A percentile compares a stretch with the other conserved stretches of the same genome.
Evolutionary conservation across 179 eudicot species (phyloP).

Genomic region (Pouteria campechiana): DNA sequence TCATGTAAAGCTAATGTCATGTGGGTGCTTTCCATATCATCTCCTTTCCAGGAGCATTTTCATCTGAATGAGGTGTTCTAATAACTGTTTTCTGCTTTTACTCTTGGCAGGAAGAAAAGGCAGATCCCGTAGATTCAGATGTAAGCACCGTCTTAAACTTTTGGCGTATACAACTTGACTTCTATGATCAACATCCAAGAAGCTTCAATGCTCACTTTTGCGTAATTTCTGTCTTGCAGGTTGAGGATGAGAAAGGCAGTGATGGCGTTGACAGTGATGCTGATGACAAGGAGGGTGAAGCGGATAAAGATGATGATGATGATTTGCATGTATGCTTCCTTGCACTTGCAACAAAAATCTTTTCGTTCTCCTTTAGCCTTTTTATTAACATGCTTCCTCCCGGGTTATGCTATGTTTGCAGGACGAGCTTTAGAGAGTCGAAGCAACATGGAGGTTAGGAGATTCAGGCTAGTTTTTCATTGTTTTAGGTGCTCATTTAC

Average conservation of each 20-base stretch:
- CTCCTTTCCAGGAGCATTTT: too few relatives aligned
- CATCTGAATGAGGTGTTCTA: not conserved
- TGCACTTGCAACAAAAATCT: not conserved
- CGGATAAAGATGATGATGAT: conserved; percentile 14
- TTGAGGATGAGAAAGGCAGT: conserved; percentile 44
- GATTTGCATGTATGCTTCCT: conserved; percentile 12
- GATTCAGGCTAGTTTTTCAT: too few relatives aligned
- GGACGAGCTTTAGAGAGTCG: conserved; percentile 26
- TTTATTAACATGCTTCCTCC: too few relatives aligned
- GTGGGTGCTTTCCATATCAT: too few relatives aligned
- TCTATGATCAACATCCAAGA: too few relatives aligned
- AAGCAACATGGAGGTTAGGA: too few relatives aligned
- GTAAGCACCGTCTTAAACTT: conserved; percentile 28
- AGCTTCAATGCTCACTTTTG: not conserved
- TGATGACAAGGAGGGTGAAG: conserved; percentile 17
- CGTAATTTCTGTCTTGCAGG: conserved; percentile 20
- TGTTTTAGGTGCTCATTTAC: too few relatives aligned
- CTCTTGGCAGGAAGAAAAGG: conserved; percentile 52
- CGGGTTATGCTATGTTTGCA: conserved; percentile 4
- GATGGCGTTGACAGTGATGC: conserved; percentile 14
- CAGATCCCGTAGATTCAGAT: conserved; percentile 63
- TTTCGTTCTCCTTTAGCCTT: not conserved
- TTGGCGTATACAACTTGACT: not conserved
- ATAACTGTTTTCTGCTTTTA: not conserved
- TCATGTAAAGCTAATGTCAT: too few relatives aligned